Evolutionary conservation across 2,329 filamentous ascomycete genomes (phyloP), one percentile per base, ranked within the genome.

Genomic region (Ceratocystis albifundus): DNA sequence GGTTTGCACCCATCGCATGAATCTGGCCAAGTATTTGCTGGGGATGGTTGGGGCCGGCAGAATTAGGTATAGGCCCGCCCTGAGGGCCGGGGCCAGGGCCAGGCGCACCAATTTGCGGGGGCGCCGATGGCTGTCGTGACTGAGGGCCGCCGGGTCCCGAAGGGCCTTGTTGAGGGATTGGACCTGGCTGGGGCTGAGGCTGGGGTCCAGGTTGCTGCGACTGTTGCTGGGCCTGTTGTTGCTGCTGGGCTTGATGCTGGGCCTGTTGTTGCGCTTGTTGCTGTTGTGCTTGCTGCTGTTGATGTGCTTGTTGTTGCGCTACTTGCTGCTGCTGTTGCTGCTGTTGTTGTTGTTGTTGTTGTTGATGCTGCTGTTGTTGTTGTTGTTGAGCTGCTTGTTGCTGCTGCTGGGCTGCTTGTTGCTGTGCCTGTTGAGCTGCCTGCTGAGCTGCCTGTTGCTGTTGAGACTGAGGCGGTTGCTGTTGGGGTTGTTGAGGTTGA

Each of bases 231-330:
- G 71, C 70, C 46, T 70, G 71, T 28, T 70, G 69, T 36, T 72
- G 72, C 8, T 69, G 72, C 65, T 71, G 71, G 55, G 75, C 75
- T 4, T 69, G 69, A 30, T 78, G 71, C 20, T 72, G 71, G 62
- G 76, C 76, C 10, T 73, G 71, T 36, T 74, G 72, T 73, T 77
- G 71, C 70, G 74, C 74, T 2, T 73, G 71, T 12, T 77, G 77
- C 25, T 75, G 71, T 45, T 77, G 77, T 12, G 70, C 71, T 50
- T 71, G 73, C 57, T 70, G 70, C 68, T 77, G 75, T 53, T 73
- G 73, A 48, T 76, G 75, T 36, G 74, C 73, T 53, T 73, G 73
- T 22, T 75, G 75, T 65, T 72, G 73, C 2, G 46, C 28, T 28
- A 70, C 67, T 32, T 71, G 72, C 5, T 66, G 69, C 63, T 74